Base-by-base conservation (phyloP, 2,329 filamentous ascomycete species). In the Ophiocordyceps camponoti-leonardi region DNA sequence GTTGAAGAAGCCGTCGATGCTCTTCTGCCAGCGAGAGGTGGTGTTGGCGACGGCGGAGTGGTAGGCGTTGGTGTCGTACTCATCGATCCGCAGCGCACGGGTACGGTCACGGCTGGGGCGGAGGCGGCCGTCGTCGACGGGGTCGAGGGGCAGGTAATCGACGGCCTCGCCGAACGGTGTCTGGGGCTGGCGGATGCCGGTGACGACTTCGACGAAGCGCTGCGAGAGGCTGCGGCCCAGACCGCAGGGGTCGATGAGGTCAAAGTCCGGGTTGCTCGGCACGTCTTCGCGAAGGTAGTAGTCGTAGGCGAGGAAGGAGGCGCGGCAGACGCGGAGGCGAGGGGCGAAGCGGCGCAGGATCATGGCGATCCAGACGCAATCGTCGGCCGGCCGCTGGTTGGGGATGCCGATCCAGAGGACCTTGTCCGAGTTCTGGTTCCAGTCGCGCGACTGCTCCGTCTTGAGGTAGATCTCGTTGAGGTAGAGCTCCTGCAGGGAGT, bases 381-480 rank as follows among this genome's bases (percentile, higher is more conserved):
- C 56, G 14, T 56, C 52, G 4, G 49, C 49, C 0, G 67, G 67
- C 1, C 60, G 58, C 33, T 59, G 53, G 48, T 69, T 69, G 7
- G 67, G 67, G 11, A 68, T 43, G 14, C 68, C 68, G 42, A 71
- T 55, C 68, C 68, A 71, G 19, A 71, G 59, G 6, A 61, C 54
- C 47, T 61, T 58, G 44, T 54, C 55, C 2, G 54, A 54, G 45
- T 62, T 57, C 16, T 56, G 49, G 45, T 64, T 61, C 47, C 54
- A 57, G 35, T 59, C 51, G 39, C 49, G 45, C n/a, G 56, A 56
- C 47, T 66, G 62, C 35, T 62, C 56, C 8, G 58, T 60, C 54
- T 69, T 68, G 41, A 71, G 59, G 47, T 65, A 68, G 13, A 71
- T 63, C 43, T 67, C 60, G 47, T 66, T 67, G 1, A 71, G 57